Evolutionary conservation across 495 filamentous ascomycete genomes (phyloP).

Genomic region (Opeltia flavorubescens): DNA sequence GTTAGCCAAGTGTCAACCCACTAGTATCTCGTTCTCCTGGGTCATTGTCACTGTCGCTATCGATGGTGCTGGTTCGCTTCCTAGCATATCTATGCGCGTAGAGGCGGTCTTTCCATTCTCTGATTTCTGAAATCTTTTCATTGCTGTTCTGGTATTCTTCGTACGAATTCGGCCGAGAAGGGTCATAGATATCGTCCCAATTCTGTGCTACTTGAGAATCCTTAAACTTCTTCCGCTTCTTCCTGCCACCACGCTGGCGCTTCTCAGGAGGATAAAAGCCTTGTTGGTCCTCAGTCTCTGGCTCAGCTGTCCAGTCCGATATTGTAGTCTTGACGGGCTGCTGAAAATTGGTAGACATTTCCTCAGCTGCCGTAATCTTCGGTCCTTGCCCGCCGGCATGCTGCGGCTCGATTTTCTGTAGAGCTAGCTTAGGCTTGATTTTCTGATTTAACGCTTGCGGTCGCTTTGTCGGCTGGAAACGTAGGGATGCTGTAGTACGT

Average conservation of each 20-base stretch:
- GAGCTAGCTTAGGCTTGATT: conserved; percentile 44
- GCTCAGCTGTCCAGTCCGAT: conserved; percentile 68
- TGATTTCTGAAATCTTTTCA: conserved; percentile 62
- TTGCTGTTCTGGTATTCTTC: conserved; percentile 79
- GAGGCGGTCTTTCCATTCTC: conserved; percentile 77
- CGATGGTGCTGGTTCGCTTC: conserved; percentile 37
- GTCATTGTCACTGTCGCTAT: conserved; percentile 38
- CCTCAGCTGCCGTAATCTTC: conserved; percentile 14
- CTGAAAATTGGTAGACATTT: background rate
- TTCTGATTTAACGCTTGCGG: conserved; percentile 60
- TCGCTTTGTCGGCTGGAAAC: conserved; percentile 74
- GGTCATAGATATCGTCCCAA: conserved; percentile 92
- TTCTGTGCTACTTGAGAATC: conserved; percentile 47
- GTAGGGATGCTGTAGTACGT: conserved; percentile 46
- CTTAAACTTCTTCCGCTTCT: conserved; percentile 75
- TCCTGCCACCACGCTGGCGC: conserved; percentile 64
- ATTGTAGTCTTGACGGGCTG: conserved; percentile 47
- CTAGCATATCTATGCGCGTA: conserved; percentile 57
- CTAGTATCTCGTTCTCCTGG: conserved; percentile 29
- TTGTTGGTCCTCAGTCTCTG: conserved; percentile 56
- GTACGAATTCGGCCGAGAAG: conserved; percentile 68
- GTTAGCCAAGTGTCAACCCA: conserved; percentile 26
- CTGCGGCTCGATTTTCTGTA: conserved; percentile 26
- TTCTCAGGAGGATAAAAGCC: conserved; percentile 49
- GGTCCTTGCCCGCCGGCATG: background rate